A percentile compares a stretch with the other conserved stretches of the same genome.
phyloP scores from a whole-genome alignment of 176 grass and related monocot species.

The Elymus sibiricus region DNA sequence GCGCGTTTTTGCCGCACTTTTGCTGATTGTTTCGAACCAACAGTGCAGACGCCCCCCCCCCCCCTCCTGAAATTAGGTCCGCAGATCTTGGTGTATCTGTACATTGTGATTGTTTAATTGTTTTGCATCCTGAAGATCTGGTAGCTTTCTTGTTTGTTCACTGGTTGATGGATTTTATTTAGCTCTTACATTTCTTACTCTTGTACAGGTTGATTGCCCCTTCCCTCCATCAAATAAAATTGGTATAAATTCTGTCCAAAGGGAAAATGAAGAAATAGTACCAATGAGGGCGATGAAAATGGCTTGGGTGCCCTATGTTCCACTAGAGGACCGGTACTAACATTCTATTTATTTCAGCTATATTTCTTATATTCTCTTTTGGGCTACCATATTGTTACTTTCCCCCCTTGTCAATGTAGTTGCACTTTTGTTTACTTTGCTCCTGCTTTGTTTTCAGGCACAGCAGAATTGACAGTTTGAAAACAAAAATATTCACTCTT shows the following conservation, averaged over 20 bases:
- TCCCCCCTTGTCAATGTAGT: not conserved
- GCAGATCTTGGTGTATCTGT: not conserved
- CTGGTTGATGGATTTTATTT: not conserved
- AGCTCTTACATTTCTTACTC: not conserved
- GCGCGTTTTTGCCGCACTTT: not conserved
- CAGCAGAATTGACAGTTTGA: slow-evolving; percentile 58
- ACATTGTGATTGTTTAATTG: not conserved
- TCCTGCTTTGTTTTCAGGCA: slow-evolving; percentile 45
- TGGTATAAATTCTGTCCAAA: slow-evolving; percentile 92
- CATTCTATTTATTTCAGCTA: slow-evolving; percentile 8
- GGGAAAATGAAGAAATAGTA: slow-evolving; percentile 84
- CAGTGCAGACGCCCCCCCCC: not conserved
- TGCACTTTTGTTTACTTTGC: not conserved
- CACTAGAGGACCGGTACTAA: slow-evolving; percentile 66
- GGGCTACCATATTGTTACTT: not conserved
- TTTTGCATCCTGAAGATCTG: not conserved
- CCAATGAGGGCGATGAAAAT: slow-evolving; percentile 95
- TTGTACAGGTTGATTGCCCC: slow-evolving; percentile 68
- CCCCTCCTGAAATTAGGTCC: too few relatives aligned
- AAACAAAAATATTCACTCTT: slow-evolving; percentile 86
- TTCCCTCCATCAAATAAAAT: slow-evolving; percentile 93
- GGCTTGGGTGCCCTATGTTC: slow-evolving; percentile 96
- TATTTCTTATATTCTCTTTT: slow-evolving; percentile 19
- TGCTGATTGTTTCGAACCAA: not conserved
- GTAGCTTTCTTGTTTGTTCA: not conserved